Evolutionary conservation across 1,284 basidiomycete genomes (phyloP), one percentile per base, ranked within the genome.

Genomic region (Puccinia hordei): DNA sequence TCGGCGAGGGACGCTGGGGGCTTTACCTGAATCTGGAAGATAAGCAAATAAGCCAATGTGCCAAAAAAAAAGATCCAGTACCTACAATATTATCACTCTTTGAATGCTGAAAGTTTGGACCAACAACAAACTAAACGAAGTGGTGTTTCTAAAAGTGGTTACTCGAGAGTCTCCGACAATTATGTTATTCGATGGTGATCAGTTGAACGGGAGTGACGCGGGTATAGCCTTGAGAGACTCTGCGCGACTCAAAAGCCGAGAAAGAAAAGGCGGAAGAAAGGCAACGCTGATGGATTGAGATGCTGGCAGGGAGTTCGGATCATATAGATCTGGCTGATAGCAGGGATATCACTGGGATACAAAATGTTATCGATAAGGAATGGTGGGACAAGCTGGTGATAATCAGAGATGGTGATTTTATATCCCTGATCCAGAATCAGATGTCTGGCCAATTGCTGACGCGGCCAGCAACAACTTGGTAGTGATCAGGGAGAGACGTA

Each of bases 11-110:
- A 51, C 30, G 51, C 33, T 33, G 30, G 30, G 49, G 69, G 69
- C 51, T 72, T 55, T 72, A 10, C 46, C 66, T 51, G 46, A 69
- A 51, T 49, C 61, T 55, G 46, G 49, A 72, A 72, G 51, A 55
- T 24, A 72, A 72, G 38, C 51, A 72, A 55, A 55, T 12, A 72
- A 69, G 46, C 66, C 66, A 49, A 69, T 49, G 46, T 17, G 27
- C 66, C 46, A 69, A 51, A 49, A 46, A 22, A 33, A 49, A 69
- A 4, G 44, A 69, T 38, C 49, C n/a, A 49, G 27, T 38, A 38
- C 27, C 57, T 59, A 59, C 57, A 63, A 63, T 63, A n/a, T 33
- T 38, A 59, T 24, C 24, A 49, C 44, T 27, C 66, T 69, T 30
- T 49, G 19, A 69, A 49, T 51, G 63, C 19, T 66, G 35, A 22